Percentiles rank a stretch among this genome's conserved stretches.
Conservation (phyloP, 2,329 filamentous ascomycete genomes). For the Colletotrichum liaoningense region DNA sequence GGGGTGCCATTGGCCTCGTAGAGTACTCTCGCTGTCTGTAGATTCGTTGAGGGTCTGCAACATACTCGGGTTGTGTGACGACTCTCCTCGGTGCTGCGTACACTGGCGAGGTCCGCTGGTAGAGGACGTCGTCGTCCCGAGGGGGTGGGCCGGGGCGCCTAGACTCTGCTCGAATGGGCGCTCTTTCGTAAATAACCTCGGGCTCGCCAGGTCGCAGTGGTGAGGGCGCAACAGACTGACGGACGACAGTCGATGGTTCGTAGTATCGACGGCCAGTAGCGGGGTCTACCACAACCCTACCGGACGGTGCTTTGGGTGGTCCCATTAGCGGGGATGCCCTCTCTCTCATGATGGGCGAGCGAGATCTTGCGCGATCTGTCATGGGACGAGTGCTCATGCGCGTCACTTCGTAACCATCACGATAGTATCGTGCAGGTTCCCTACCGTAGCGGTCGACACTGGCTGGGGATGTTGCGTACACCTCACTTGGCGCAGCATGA, state of each 20-base stretch:
- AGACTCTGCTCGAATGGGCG: slow-evolving; percentile 62
- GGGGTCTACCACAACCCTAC: slow-evolving; percentile 79
- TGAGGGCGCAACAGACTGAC: slow-evolving; percentile 67
- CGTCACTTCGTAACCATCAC: slow-evolving; percentile 53
- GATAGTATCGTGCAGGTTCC: slow-evolving; percentile 56
- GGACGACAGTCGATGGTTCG: slow-evolving; percentile 60
- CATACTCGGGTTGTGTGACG: slow-evolving; percentile 72
- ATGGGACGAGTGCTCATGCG: slow-evolving; percentile 63
- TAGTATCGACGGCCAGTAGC: slow-evolving; percentile 84
- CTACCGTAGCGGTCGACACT: slow-evolving; percentile 56
- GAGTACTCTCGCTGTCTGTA: slow-evolving; percentile 71
- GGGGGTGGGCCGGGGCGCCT: slow-evolving; percentile 59
- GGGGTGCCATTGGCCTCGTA: slow-evolving; percentile 56
- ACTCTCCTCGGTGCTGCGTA: slow-evolving; percentile 64
- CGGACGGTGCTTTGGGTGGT: slow-evolving; percentile 62
- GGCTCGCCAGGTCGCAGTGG: slow-evolving; percentile 53
- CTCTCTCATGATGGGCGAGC: slow-evolving; percentile 59
- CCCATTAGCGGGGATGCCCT: slow-evolving; percentile 60
- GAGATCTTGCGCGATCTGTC: slow-evolving; percentile 59
- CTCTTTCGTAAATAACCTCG: slow-evolving; percentile 75
- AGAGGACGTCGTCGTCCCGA: slow-evolving; percentile 64
- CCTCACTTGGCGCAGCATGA: slow-evolving; percentile 51
- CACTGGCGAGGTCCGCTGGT: slow-evolving; percentile 62
- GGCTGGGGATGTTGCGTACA: slow-evolving; percentile 52
- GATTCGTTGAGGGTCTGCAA: slow-evolving; percentile 61